A percentile compares a stretch with the other conserved stretches of the same genome.
phyloP scores from a whole-genome alignment of 225 moss, liverwort and hornwort species.

The Polytrichum formosum region DNA sequence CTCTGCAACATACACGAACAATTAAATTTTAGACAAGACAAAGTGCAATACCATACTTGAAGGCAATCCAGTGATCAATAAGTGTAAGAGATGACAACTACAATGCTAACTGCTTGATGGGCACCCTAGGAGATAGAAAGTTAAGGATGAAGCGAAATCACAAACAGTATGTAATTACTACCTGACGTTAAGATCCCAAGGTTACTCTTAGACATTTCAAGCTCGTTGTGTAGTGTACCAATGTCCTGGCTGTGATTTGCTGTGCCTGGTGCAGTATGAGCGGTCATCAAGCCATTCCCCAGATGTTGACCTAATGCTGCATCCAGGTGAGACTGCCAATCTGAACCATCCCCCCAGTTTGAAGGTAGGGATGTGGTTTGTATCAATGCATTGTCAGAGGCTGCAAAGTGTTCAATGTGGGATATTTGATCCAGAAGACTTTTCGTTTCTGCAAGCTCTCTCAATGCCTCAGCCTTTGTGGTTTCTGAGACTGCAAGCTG shows the following conservation, averaged over 20 bases:
- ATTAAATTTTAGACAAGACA: neutral
- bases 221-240: slow-evolving; percentile 37
- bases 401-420: slow-evolving; percentile 46
- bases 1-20: neutral
- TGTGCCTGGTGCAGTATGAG: slow-evolving; percentile 4
- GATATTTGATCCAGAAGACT: slow-evolving; percentile 49
- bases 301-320: slow-evolving; percentile 33
- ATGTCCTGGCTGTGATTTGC: slow-evolving; percentile 20
- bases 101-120: too few species aligned
- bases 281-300: slow-evolving; percentile 12
- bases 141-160: too few species aligned
- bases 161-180: slow-evolving; percentile 8
- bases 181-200: slow-evolving; percentile 32
- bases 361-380: slow-evolving; percentile 28
- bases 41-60: neutral
- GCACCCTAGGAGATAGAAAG: too few species aligned
- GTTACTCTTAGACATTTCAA: slow-evolving; percentile 35
- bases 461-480: slow-evolving; percentile 25
- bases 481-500: slow-evolving; percentile 30
- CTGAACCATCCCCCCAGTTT: slow-evolving; percentile 26
- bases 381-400: slow-evolving; percentile 40
- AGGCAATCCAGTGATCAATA: too few species aligned
- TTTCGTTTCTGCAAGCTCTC: slow-evolving; percentile 46
- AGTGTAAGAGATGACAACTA: too few species aligned
- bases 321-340: slow-evolving; percentile 64